A percentile compares a stretch with the other conserved stretches of the same genome.
Conservation (phyloP, 1,284 basidiomycete species). For the Dichomitus squalens region DNA sequence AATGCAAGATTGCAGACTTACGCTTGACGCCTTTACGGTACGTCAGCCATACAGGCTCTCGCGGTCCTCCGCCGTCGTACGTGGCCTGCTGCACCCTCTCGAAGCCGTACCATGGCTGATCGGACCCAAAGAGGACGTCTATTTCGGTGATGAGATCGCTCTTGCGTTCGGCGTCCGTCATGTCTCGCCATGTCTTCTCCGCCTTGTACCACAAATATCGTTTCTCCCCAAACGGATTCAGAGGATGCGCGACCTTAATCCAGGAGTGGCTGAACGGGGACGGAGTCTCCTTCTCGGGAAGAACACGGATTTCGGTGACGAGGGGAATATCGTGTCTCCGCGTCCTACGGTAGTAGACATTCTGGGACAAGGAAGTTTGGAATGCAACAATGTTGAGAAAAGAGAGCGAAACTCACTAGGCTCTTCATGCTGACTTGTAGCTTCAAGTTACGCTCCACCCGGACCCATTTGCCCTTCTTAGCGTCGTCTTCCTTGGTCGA, state of each 20-base stretch:
- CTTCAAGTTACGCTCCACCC: conserved; percentile 79
- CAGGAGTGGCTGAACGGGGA: conserved; percentile 49
- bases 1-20: conserved; percentile 35
- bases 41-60: conserved; percentile 59
- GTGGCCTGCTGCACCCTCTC: conserved; percentile 64
- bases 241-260: conserved; percentile 48
- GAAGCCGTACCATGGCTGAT: conserved; percentile 84
- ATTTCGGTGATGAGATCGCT: conserved; percentile 81
- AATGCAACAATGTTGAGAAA: background rate
- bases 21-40: conserved; percentile 68
- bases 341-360: conserved; percentile 84
- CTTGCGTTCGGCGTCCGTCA: conserved; percentile 57
- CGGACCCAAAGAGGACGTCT: conserved; percentile 84
- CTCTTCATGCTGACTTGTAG: conserved; percentile 43
- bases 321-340: conserved; percentile 76
- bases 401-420: conserved; percentile 17
- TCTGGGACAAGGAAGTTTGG: conserved; percentile 39
- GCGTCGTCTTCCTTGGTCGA: conserved; percentile 76
- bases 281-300: conserved; percentile 53
- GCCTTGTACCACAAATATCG: conserved; percentile 78
- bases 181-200: conserved; percentile 60
- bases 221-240: conserved; percentile 30
- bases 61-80: conserved; percentile 30
- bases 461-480: conserved; percentile 86
- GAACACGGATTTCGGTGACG: conserved; percentile 62